These are phyloP conservation scores for Camelina hispida DNA, from an alignment of 345 rosid species.

Conservation along the genomic window DNA sequence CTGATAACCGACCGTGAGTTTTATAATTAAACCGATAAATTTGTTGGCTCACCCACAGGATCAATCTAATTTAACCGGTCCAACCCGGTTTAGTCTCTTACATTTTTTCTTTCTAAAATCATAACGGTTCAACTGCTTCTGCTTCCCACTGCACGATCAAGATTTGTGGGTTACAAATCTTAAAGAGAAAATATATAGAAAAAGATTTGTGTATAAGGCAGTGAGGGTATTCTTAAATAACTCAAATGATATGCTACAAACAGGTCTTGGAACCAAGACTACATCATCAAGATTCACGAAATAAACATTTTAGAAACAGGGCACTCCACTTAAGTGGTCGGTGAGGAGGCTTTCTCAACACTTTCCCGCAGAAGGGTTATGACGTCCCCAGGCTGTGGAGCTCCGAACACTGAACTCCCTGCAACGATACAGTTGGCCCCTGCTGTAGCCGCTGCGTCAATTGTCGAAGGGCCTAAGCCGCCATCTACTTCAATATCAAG, in stretches of 20 bases:
- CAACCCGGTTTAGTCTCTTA: no score
- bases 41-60: no score
- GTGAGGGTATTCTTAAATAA: no score
- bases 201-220: no score
- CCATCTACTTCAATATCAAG: slow-evolving; percentile 89
- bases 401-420: slow-evolving; percentile 79
- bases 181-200: no score
- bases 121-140: no score
- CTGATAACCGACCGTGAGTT: no score
- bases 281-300: not conserved
- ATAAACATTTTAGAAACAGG: not conserved
- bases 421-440: slow-evolving; percentile 56
- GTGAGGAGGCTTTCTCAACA: not conserved
- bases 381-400: slow-evolving; percentile 75
- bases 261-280: not conserved
- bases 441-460: slow-evolving; percentile 68
- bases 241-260: not conserved
- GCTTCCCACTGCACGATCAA: no score
- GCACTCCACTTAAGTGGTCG: not conserved
- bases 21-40: no score
- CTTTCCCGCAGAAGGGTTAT: slow-evolving; percentile 60
- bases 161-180: no score
- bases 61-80: no score
- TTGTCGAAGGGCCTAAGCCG: slow-evolving; percentile 90
- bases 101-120: no score